Conservation (phyloP, 805 yeast species). For the Yamadazyma sp. region DNA sequence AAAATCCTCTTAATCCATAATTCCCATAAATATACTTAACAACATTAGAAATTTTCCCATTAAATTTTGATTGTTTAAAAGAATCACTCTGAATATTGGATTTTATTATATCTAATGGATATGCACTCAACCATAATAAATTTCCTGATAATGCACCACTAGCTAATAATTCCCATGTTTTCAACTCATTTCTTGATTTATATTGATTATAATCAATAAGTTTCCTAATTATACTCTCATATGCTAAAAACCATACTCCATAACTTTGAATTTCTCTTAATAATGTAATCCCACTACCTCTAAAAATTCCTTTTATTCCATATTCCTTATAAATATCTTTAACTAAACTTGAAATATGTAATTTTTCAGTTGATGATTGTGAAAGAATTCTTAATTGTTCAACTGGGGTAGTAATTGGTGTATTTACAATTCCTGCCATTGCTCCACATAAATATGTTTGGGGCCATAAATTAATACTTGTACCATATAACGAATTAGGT, state of each 20-base stretch:
- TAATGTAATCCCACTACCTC: constrained; percentile 55
- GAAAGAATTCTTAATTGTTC: constrained; percentile 63
- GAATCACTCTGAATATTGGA: constrained; percentile 52
- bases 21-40: constrained; percentile 35
- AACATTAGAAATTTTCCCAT: constrained; percentile 36
- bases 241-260: constrained; percentile 71
- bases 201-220: constrained; percentile 32
- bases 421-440: constrained; percentile 61
- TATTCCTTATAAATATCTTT: constrained; percentile 35
- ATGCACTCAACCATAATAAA: constrained; percentile 57
- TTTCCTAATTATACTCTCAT: constrained; percentile 51
- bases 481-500: constrained; percentile 18
- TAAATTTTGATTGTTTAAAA: constrained; percentile 41
- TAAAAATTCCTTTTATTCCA: constrained; percentile 52
- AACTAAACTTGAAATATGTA: constrained; percentile 28
- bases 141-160: constrained; percentile 70
- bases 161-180: constrained; percentile 52
- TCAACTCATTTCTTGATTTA: constrained; percentile 44
- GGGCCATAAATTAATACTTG: constrained; percentile 45
- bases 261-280: constrained; percentile 67
- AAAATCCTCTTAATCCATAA: constrained; percentile 52
- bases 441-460: constrained; percentile 65
- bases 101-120: constrained; percentile 53
- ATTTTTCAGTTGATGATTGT: constrained; percentile 39
- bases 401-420: constrained; percentile 61